Percentiles rank a stretch among this genome's conserved stretches.
Conservation (phyloP, 2,329 filamentous ascomycete genomes). For the Epichloe hybrida region DNA sequence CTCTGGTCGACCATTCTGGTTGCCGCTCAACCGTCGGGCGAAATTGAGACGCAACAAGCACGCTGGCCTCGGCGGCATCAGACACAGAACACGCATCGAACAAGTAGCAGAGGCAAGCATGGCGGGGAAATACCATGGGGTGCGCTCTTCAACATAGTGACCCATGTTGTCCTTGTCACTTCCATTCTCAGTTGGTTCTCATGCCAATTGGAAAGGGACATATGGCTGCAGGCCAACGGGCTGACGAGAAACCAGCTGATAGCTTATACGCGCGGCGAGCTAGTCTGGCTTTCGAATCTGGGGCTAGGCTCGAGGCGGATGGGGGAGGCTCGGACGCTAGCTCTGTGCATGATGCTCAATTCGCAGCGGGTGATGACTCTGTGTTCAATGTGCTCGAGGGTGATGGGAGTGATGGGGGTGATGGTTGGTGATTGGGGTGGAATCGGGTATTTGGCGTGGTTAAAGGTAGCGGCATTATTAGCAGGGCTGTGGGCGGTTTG, state of each 20-base stretch:
- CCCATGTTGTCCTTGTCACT: constrained; percentile 6
- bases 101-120: neutral
- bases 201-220: constrained; percentile 10
- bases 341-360: neutral
- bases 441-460: no score
- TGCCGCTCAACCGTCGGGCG: neutral
- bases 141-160: neutral
- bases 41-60: neutral
- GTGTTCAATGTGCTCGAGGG: neutral
- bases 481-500: no score
- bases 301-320: constrained; percentile 3
- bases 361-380: neutral
- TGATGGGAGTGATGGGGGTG: neutral
- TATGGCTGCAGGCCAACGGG: constrained; percentile 20
- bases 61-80: neutral
- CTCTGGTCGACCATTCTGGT: neutral
- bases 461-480: no score
- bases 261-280: constrained; percentile 4
- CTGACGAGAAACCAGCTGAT: constrained; percentile 18
- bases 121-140: neutral
- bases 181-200: constrained; percentile 10
- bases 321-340: neutral
- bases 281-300: constrained; percentile 1
- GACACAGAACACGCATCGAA: neutral
- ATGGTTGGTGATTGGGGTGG: neutral